Evolutionary conservation across 495 filamentous ascomycete genomes (phyloP), one percentile per base, ranked within the genome.

Genomic region (Elaphomyces granulatus): DNA sequence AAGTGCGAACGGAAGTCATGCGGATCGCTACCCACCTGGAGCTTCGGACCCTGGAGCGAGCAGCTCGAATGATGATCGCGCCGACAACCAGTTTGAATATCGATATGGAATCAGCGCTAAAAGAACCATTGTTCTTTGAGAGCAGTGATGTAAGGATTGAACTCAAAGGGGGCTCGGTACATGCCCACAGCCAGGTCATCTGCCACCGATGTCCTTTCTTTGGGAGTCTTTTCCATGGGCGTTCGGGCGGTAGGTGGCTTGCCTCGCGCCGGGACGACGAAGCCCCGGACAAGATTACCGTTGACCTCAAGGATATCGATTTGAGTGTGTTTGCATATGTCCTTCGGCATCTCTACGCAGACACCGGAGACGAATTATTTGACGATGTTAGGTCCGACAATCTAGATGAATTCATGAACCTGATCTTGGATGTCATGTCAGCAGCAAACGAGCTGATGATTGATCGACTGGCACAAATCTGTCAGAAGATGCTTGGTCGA

Each of bases 381-480:
- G 78, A 93, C 41, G 71, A 81, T 35, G 69, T 87, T 15, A 68
- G 80, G 15, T 69, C 71, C 37, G 70, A 72, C 20, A 72, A 78
- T 41, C 61, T 92, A 14, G 85, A 94, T 38, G 77, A 83, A 36
- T 87, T 94, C 44, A 70, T 87, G 8, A 85, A 95, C 47, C 63
- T 90, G 21, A 64, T 95, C n/a, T 70, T 96, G 61, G 88, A 94
- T 43, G 83, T 96, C 20, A 78, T 94, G 71, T 79, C 75, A 40
- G 79, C 86, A 28, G 83, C 86, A 7, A 83, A 98, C 50, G 90
- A 96, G 49, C 66, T 98, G 43, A 94, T 98, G 87, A 72, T 98
- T 26, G 88, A 95, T 53, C 67, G 86, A 19, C 60, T 98, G 18
- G 83, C 80, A 9, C 84, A 93, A 53, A 75, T 88, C 10, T 96